Evolutionary conservation across 768 basidiomycete genomes (phyloP).

Genomic region (Suillus placidus): DNA sequence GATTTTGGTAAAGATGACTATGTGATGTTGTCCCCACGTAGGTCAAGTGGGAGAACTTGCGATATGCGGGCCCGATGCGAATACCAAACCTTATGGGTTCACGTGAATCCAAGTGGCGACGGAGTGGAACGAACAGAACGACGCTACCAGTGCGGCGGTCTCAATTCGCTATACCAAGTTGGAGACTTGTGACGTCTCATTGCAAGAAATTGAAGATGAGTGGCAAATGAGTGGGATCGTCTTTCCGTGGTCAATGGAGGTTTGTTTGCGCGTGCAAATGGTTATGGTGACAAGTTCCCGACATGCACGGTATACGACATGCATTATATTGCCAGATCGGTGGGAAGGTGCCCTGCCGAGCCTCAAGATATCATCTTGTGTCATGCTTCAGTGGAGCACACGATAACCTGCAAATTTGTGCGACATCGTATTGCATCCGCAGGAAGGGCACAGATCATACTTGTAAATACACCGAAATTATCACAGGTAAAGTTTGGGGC

Average conservation of each 20-base stretch:
- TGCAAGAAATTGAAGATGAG: neutral
- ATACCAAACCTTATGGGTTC: neutral
- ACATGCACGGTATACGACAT: neutral
- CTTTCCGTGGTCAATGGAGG: neutral
- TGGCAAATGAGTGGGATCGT: neutral
- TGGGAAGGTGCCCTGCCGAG: neutral
- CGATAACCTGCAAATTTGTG: neutral
- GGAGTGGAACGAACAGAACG: neutral
- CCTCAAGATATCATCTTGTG: neutral
- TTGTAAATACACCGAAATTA: neutral
- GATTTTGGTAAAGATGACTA: neutral
- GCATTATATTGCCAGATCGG: neutral
- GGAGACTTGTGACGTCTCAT: neutral
- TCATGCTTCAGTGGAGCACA: neutral
- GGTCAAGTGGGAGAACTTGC: neutral
- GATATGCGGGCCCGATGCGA: neutral
- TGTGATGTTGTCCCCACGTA: neutral
- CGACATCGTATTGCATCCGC: neutral
- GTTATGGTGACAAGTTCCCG: neutral
- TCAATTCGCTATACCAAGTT: neutral
- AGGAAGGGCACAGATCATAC: neutral
- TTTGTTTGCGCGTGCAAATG: neutral
- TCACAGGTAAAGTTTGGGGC: neutral
- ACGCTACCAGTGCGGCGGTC: neutral
- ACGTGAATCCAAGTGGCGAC: neutral